Base-by-base conservation (phyloP, 1,284 basidiomycete species). In the Cystobasidium pallidum region DNA sequence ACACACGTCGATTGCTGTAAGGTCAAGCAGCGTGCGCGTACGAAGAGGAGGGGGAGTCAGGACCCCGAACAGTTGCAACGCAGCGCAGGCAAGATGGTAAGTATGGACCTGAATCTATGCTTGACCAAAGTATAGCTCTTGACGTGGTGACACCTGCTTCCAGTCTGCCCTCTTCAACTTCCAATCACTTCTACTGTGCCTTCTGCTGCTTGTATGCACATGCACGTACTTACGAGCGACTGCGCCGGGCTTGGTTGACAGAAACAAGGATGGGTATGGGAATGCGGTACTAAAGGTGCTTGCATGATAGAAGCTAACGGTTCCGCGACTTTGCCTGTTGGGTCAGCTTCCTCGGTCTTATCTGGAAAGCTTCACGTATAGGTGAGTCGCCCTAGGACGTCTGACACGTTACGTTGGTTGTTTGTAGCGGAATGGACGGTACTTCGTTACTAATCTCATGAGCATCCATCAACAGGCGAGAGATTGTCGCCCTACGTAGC, bases 161-260 rank as follows among this genome's bases (percentile, higher is more conserved):
- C 78, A 97, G 94, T 95, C 94, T 55, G 95, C 96, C 7, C 86
- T 99, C 43, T 97, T 99, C 88, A 95, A 97, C 84, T 99, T 99
- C 80, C 90, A 95, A 82, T 94, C 93, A 0, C 86, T 99, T 21
- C 86, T 99, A 15, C 88, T 96, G 77, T 93, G 96, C 80, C 89
- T 97, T 75, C 86, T 99, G 19, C 87, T 99, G 64, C 85, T 91
- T 80, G 94, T 98, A 74, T 99, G 96, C 84, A 98, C 95, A 54
- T 97, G 93, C 84, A 95, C 96, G 2, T 99, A 99, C 80, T 86
- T 95, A 19, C 88, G 95, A 67, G 89, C 92, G 0, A 88, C 92
- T 2, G 89, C 91, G 3, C 95, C 95, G 3, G 86, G 90, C 28
- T 83, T 99, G 7, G 86, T 99, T 32, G 96, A 99, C 81, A 85